phyloP scores from a whole-genome alignment of 2,329 filamentous ascomycete species.

The Diaporthe ampelina region DNA sequence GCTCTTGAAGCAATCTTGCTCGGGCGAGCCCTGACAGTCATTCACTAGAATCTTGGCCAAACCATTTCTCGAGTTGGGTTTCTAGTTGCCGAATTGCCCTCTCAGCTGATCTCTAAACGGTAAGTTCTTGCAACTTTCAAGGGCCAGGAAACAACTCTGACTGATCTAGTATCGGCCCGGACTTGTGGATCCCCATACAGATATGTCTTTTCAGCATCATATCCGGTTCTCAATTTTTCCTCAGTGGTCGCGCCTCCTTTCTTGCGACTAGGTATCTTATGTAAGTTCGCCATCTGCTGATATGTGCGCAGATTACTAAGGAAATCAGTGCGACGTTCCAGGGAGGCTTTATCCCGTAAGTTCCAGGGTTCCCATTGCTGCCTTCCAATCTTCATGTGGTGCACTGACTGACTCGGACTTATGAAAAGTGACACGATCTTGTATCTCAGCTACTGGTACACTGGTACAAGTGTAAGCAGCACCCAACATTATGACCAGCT shows the following conservation, averaged over 20 bases:
- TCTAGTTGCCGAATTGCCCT: conserved; percentile 68
- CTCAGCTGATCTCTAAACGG: conserved; percentile 69
- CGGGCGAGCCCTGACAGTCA: not conserved
- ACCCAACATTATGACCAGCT: too few relatives aligned
- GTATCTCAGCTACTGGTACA: conserved; percentile 53
- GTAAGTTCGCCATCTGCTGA: not conserved
- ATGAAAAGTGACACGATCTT: conserved; percentile 46
- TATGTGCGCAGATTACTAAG: not conserved
- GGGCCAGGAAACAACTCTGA: not conserved
- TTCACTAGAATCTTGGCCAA: conserved; percentile 60
- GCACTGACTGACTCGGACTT: not conserved
- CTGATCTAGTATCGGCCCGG: conserved; percentile 33
- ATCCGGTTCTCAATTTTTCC: conserved; percentile 1
- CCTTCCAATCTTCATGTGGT: too few relatives aligned
- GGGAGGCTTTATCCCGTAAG: conserved; percentile 51
- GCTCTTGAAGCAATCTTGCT: not conserved
- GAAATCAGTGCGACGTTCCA: conserved; percentile 34
- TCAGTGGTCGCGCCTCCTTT: not conserved
- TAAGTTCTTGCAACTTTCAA: not conserved
- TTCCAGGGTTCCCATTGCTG: not conserved
- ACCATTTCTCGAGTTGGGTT: conserved; percentile 66
- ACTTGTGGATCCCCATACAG: conserved; percentile 48
- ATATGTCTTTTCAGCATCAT: conserved; percentile 37
- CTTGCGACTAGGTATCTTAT: conserved; percentile 5
- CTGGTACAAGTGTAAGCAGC: conserved; percentile 31